Base-by-base conservation (phyloP, 108 stramenopile genomes). In the Nitzschia sp. region DNA sequence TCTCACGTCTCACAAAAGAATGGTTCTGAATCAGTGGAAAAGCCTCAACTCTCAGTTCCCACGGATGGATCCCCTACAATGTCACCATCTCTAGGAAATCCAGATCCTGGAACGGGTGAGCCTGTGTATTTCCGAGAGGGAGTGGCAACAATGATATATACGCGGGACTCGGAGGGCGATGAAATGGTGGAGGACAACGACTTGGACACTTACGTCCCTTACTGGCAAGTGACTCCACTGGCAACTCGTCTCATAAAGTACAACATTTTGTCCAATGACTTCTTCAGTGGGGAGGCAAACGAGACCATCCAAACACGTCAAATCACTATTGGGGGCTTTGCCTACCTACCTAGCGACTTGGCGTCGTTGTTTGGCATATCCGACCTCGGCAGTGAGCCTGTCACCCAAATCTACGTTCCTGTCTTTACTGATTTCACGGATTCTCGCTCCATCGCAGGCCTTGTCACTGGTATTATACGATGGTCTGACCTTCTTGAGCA, bases 171-270 rank as follows among this genome's bases (percentile, higher is more conserved):
- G 34, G 48, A 34, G 10, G 19, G 15, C 0, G 20, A 21, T 7
- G 15, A 0, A 8, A 25, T 40, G 20, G 57, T 48, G 17, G 46
- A 48, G 17, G 17, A 51, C 17, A 25, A 20, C 10, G 26, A 26
- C 8, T 6, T 0, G 10, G 2, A 12, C 39, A 25, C 17, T 8
- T 72, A 56, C 22, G 15, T 34, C 3, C 74, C 74, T 7, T 10
- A 58, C 25, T 75, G 74, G 74, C 74, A 75, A 62, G 34, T 53
- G 2, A 40, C 37, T 44, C 74, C 67, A 3, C 37, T 39, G 8
- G 54, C 58, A 15, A 6, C 7, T 38, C 63, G 68, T 21, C 26
- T 69, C 29, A 44, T 69, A 7, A 69, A 69, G 34, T 69, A 53
- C 57, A 55, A 69, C 57, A 41, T 59, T 20, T 44, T 69, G 3